phyloP scores from a whole-genome alignment of 768 basidiomycete species.

The Glaciozyma martinii region DNA sequence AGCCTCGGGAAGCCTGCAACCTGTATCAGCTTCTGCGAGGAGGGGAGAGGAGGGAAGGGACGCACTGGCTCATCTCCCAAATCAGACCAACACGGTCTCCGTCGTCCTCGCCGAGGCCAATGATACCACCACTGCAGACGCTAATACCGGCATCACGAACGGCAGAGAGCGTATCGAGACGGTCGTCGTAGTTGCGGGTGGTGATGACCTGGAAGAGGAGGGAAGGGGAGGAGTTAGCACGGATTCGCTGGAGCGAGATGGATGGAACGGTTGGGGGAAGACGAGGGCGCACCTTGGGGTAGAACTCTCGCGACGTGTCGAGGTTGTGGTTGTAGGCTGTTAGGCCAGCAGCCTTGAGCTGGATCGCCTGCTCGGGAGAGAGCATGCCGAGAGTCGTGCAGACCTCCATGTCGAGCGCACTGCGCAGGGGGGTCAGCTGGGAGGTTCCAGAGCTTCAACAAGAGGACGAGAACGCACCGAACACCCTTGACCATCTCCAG shows the following conservation, averaged over 20 bases:
- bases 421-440: constrained; percentile 29
- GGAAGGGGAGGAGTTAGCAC: not conserved
- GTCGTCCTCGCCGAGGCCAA: constrained; percentile 87
- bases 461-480: constrained; percentile 22
- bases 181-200: constrained; percentile 85
- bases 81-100: constrained; percentile 85
- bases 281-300: constrained; percentile 59
- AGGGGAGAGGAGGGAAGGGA: constrained; percentile 10
- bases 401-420: constrained; percentile 97
- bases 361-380: constrained; percentile 78
- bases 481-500: constrained; percentile 69
- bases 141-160: constrained; percentile 93
- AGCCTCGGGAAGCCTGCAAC: constrained; percentile 73
- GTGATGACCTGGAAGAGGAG: constrained; percentile 69
- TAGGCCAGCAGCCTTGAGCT: constrained; percentile 87
- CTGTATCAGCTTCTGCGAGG: too few species aligned
- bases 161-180: constrained; percentile 75
- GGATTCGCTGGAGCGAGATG: not conserved
- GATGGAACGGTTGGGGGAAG: not conserved
- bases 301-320: constrained; percentile 94
- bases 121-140: constrained; percentile 92
- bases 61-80: constrained; percentile 82
- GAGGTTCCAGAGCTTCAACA: not conserved
- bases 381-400: constrained; percentile 99
- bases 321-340: constrained; percentile 99